phyloP scores from a whole-genome alignment of 2,329 filamentous ascomycete genomes.

The Sporothrix schenckii region DNA sequence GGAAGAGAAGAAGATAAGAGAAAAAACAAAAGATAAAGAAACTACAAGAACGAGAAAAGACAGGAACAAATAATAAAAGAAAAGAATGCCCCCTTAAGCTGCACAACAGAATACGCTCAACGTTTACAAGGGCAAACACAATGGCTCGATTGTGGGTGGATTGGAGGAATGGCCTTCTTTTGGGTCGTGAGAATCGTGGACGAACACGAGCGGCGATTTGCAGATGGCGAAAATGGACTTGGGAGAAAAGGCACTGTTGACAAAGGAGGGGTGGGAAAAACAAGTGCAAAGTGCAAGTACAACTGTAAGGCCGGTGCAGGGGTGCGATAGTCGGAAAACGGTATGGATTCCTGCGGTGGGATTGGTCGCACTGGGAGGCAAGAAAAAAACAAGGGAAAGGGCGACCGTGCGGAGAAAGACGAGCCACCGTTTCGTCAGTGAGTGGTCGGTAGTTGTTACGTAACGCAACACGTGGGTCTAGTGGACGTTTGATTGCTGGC shows the following conservation, averaged over 20 bases:
- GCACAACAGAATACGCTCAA: constrained; percentile 2
- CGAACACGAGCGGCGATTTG: constrained; percentile 22
- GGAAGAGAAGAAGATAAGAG: constrained; percentile 3
- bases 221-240: constrained; percentile 20
- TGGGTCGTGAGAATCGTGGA: neutral
- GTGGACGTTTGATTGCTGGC: constrained; percentile 27
- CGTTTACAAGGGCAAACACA: neutral
- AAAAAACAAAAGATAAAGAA: neutral
- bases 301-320: constrained; percentile 7
- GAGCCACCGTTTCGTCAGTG: neutral
- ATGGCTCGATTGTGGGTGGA: neutral
- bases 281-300: neutral
- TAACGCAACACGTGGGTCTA: constrained; percentile 27
- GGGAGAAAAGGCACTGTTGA: constrained; percentile 22
- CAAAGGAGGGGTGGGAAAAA: constrained; percentile 27
- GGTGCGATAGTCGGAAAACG: constrained; percentile 21
- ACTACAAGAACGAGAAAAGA: neutral
- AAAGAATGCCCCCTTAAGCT: neutral
- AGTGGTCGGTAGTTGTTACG: constrained; percentile 14
- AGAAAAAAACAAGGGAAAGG: constrained; percentile 20
- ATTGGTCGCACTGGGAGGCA: constrained; percentile 24
- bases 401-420: constrained; percentile 13
- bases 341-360: constrained; percentile 20
- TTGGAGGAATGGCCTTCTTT: neutral
- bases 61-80: constrained; percentile 11